phyloP scores from a whole-genome alignment of 768 basidiomycete species.

The Hortiboletus flavorubellus region DNA sequence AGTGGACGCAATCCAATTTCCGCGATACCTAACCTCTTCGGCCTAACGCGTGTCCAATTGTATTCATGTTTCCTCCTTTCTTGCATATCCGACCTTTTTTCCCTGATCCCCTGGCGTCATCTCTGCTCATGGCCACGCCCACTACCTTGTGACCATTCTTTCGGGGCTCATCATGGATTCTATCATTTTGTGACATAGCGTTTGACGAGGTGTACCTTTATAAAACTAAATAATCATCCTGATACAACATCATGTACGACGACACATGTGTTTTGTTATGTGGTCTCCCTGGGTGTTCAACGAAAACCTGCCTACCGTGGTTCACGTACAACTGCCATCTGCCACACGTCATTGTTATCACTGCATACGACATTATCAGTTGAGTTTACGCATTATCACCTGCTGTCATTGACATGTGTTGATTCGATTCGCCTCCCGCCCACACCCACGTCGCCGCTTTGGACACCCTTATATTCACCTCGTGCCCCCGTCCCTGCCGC shows the following conservation, averaged over 20 bases:
- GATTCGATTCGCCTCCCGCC: no score
- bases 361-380: no score
- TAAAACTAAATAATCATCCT: slow-evolving; percentile 18
- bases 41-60: slow-evolving; percentile 9
- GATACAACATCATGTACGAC: not conserved
- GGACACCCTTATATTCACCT: no score
- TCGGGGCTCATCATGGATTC: slow-evolving; percentile 11
- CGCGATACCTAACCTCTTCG: slow-evolving; percentile 17
- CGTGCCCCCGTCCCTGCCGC: no score
- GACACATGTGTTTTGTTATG: no score
- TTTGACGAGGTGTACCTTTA: slow-evolving; percentile 27
- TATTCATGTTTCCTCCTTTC: slow-evolving; percentile 10
- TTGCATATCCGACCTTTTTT: slow-evolving; percentile 21
- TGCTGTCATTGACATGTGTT: no score
- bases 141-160: slow-evolving; percentile 7
- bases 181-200: slow-evolving; percentile 8
- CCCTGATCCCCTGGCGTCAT: not conserved
- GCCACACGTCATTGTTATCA: no score
- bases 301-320: no score
- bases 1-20: slow-evolving; percentile 2
- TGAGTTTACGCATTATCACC: no score
- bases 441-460: no score
- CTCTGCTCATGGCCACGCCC: not conserved
- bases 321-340: no score
- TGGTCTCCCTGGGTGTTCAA: no score